Conservation (phyloP, 2,329 filamentous ascomycete genomes). For the Aureobasidium namibiae region DNA sequence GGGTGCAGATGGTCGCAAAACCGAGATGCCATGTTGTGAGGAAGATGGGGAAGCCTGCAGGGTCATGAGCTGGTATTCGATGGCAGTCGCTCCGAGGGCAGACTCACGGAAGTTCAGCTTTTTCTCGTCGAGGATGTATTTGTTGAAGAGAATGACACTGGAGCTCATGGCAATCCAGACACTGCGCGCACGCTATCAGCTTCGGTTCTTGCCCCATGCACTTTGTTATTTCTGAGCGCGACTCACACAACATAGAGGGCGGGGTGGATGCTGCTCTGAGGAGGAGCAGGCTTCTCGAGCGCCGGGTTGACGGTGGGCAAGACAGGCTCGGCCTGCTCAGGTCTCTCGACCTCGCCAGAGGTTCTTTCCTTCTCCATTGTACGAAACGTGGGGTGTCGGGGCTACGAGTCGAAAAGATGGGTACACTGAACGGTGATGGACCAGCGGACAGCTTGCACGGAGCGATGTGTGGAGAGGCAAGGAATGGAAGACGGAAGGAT, state of each 20-base stretch:
- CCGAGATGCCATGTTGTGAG: conserved; percentile 93
- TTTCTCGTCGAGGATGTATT: conserved; percentile 72
- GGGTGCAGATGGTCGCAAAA: conserved; percentile 91
- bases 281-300: conserved; percentile 59
- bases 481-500: neutral
- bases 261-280: conserved; percentile 63
- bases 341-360: conserved; percentile 66
- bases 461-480: neutral
- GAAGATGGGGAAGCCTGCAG: conserved; percentile 53
- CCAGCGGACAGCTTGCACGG: neutral
- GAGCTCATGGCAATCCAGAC: conserved; percentile 90
- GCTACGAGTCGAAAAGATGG: neutral
- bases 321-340: conserved; percentile 49
- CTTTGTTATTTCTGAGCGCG: neutral
- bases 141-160: conserved; percentile 97
- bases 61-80: conserved; percentile 30
- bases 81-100: conserved; percentile 11
- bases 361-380: conserved; percentile 73
- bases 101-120: conserved; percentile 71
- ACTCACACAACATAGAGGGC: conserved; percentile 71
- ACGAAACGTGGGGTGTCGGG: conserved; percentile 20
- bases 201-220: neutral
- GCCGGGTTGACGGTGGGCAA: conserved; percentile 76
- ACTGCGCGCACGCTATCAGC: conserved; percentile 38
- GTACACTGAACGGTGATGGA: neutral